Percentiles rank a stretch among this genome's conserved stretches.
These are phyloP conservation scores for Colletotrichum sp. DNA, from an alignment of 2,329 filamentous ascomycete genomes.

Conservation along the genomic window DNA sequence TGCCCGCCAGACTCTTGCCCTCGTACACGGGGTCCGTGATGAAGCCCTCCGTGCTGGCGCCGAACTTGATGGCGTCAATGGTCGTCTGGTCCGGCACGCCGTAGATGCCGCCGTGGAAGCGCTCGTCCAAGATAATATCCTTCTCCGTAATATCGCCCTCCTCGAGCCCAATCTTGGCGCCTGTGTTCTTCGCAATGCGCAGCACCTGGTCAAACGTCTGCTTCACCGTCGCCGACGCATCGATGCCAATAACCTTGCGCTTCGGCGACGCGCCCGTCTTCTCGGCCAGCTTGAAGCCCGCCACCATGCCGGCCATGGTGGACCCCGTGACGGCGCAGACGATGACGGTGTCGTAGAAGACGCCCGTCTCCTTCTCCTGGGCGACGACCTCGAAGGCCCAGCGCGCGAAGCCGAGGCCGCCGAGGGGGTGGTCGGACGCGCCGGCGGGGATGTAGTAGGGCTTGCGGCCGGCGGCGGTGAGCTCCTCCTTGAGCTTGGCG, in stretches of 20 bases:
- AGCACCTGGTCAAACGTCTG: constrained; percentile 70
- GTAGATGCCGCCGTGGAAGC: constrained; percentile 72
- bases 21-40: constrained; percentile 80
- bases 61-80: constrained; percentile 71
- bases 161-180: constrained; percentile 63
- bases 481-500: constrained; percentile 56
- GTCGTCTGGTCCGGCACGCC: constrained; percentile 71
- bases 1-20: constrained; percentile 75
- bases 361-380: constrained; percentile 64
- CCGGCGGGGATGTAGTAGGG: constrained; percentile 77
- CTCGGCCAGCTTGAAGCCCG: constrained; percentile 71
- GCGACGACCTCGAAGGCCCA: constrained; percentile 72
- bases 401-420: constrained; percentile 72
- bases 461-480: constrained; percentile 56
- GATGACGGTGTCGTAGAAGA: constrained; percentile 72
- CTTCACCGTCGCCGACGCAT: constrained; percentile 49
- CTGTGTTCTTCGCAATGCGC: constrained; percentile 69
- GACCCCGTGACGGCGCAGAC: constrained; percentile 76
- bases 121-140: constrained; percentile 66
- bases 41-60: constrained; percentile 71
- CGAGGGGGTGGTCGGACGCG: constrained; percentile 72
- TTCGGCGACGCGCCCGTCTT: constrained; percentile 39
- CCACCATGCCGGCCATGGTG: constrained; percentile 74
- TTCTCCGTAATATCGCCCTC: constrained; percentile 64
- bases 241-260: constrained; percentile 41